Percentiles rank a stretch among this genome's conserved stretches.
phyloP scores from a whole-genome alignment of 129 eudicot genomes.

The Arctium lappa region DNA sequence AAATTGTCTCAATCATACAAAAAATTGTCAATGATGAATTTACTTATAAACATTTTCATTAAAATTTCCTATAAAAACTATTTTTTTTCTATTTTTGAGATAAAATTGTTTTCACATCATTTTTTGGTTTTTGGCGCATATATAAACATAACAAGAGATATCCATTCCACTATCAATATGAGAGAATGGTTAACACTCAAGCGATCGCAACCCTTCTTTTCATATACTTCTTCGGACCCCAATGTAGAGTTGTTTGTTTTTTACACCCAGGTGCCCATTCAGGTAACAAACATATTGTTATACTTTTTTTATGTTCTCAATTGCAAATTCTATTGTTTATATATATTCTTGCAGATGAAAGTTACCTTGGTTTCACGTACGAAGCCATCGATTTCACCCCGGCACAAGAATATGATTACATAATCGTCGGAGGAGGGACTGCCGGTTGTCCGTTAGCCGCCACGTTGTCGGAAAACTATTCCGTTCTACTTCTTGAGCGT shows the following conservation, averaged over 20 bases:
- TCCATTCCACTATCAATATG: not conserved
- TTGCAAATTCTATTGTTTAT: not conserved
- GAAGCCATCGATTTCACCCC: slow-evolving; percentile 5
- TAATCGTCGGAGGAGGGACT: slow-evolving; percentile 34
- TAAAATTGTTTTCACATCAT: too few relatives aligned
- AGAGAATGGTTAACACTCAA: not conserved
- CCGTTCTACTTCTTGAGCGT: slow-evolving; percentile 27
- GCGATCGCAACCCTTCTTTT: not conserved
- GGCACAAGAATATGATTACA: slow-evolving; percentile 15
- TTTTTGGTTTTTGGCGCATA: not conserved
- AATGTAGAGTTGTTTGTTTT: not conserved
- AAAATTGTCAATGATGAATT: too few relatives aligned
- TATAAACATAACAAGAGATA: not conserved
- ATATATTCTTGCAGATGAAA: not conserved
- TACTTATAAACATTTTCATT: too few relatives aligned
- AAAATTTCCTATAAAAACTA: too few relatives aligned
- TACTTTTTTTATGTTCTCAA: too few relatives aligned
- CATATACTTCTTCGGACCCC: not conserved
- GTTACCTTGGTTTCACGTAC: not conserved
- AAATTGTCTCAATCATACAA: too few relatives aligned
- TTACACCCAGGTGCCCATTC: not conserved
- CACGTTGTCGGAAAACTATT: slow-evolving; percentile 29
- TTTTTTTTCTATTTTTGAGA: too few relatives aligned
- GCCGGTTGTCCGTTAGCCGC: slow-evolving; percentile 34
- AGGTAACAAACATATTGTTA: not conserved